Base-by-base conservation (phyloP, 495 filamentous ascomycete genomes). In the Alectoria sarmentosa region DNA sequence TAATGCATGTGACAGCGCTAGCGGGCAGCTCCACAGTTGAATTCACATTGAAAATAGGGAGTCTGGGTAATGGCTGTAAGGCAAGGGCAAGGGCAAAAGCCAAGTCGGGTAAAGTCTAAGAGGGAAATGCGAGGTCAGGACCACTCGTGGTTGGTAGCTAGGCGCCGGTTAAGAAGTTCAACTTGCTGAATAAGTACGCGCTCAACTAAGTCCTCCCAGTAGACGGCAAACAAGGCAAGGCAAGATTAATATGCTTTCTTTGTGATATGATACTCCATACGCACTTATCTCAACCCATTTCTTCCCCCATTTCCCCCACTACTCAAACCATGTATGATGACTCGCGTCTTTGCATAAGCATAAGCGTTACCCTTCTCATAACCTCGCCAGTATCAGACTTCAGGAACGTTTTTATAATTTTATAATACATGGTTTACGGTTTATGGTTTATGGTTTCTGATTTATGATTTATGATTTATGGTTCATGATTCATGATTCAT, bases 1-100 rank as follows among this genome's bases (percentile, higher is more conserved):
- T 37, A 36, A 60, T 60, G 57, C 57, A 60, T 60, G 41, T 55
- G 52, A 55, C 52, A 34, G 34, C 52, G 52, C 52, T 55, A 55
- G 30, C 9, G 23, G 30, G 17, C 28, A 55, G 30, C 30, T 55
- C 21, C 21, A 32, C 10, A 17, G 17, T 17, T 10, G 34, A 19
- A 30, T 14, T 55, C 52, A 30, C 15, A 34, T 55, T 34, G 34
- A 55, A 17, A 17, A 55, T 34, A 15, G 5, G 21, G 13, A 30
- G 28, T 8, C 10, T 37, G 36, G 36, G 36, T 37, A 10, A 37
- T 37, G 36, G 36, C 17, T 46, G 21, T n/a, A 4, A 55, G 10
- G 52, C 7, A 3, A 55, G 38, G 7, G 2, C 11, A 13, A 55
- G 17, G 49, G 11, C 4, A 54, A 11, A 7, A 3, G 11, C 4